These are phyloP conservation scores for Ambrosiella xylebori DNA, from an alignment of 2,329 filamentous ascomycete genomes.

Conservation along the genomic window DNA sequence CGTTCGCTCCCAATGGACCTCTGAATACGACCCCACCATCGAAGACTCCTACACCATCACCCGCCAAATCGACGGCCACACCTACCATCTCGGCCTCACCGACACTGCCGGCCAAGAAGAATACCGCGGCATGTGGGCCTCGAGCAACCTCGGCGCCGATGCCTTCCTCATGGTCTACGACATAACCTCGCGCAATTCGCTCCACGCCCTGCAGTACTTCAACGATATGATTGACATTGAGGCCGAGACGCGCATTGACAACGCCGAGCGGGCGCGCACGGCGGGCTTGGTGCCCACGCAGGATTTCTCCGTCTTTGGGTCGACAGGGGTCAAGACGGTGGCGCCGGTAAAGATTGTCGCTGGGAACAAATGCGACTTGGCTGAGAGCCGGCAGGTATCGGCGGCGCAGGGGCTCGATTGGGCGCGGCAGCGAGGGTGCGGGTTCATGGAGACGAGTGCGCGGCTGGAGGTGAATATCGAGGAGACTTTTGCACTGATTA, in stretches of 20 bases:
- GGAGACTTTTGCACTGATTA: constrained; percentile 64
- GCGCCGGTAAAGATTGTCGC: constrained; percentile 68
- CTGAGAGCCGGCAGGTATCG: constrained; percentile 49
- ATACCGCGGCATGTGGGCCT: constrained; percentile 74
- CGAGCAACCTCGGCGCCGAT: constrained; percentile 60
- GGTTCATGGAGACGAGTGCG: constrained; percentile 82
- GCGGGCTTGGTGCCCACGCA: constrained; percentile 23
- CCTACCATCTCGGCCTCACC: constrained; percentile 62
- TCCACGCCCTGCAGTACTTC: constrained; percentile 60
- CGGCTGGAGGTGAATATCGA: constrained; percentile 75
- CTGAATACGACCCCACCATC: constrained; percentile 66
- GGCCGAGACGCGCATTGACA: constrained; percentile 49
- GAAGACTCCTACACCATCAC: constrained; percentile 77
- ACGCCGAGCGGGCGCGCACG: constrained; percentile 34
- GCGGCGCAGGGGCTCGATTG: constrained; percentile 58
- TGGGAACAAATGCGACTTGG: constrained; percentile 73
- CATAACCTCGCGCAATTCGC: constrained; percentile 53
- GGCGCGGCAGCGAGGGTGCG: constrained; percentile 54
- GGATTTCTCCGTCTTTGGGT: constrained; percentile 18
- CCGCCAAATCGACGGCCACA: constrained; percentile 60
- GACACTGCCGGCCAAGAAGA: constrained; percentile 84
- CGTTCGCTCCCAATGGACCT: constrained; percentile 68
- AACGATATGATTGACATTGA: constrained; percentile 75
- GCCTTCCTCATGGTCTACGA: constrained; percentile 80
- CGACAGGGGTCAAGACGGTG: constrained; percentile 32